A percentile compares a stretch with the other conserved stretches of the same genome.
phyloP scores from a whole-genome alignment of 1,284 basidiomycete species.

The Ganoderma lucidum region DNA sequence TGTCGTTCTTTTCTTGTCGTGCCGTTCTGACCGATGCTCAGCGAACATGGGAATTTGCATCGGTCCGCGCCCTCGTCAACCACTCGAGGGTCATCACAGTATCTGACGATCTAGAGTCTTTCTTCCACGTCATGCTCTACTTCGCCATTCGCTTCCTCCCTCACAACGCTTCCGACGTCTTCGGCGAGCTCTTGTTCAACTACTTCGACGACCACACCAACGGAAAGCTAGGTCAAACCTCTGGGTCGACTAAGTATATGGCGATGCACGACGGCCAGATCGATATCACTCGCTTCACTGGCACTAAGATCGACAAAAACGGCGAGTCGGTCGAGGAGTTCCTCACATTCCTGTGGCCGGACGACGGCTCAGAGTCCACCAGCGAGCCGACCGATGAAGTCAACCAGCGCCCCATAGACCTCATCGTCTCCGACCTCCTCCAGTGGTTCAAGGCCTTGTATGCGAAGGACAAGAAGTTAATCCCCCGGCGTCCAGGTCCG shows the following conservation, averaged over 20 bases:
- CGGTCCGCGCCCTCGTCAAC: conserved; percentile 13
- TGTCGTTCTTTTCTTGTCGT: not conserved
- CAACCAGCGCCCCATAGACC: not conserved
- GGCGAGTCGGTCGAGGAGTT: not conserved
- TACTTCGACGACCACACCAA: not conserved
- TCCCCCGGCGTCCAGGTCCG: not conserved
- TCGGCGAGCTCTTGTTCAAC: not conserved
- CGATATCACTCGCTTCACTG: not conserved
- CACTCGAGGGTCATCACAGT: not conserved
- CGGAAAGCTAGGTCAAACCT: not conserved
- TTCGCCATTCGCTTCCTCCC: not conserved
- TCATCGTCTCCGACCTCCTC: not conserved
- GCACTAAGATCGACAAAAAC: not conserved
- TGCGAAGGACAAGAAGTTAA: not conserved
- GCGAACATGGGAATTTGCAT: conserved; percentile 29
- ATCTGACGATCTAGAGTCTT: conserved; percentile 24
- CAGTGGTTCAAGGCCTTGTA: not conserved
- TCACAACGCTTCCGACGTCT: not conserved
- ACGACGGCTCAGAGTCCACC: not conserved
- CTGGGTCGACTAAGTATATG: not conserved
- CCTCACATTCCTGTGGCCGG: not conserved
- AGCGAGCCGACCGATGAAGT: not conserved
- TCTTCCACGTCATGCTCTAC: conserved; percentile 12
- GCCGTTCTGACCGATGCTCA: not conserved
- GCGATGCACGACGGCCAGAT: not conserved